These are phyloP conservation scores for Lachnellula willkommii DNA, from an alignment of 2,329 filamentous ascomycete species.

Conservation along the genomic window DNA sequence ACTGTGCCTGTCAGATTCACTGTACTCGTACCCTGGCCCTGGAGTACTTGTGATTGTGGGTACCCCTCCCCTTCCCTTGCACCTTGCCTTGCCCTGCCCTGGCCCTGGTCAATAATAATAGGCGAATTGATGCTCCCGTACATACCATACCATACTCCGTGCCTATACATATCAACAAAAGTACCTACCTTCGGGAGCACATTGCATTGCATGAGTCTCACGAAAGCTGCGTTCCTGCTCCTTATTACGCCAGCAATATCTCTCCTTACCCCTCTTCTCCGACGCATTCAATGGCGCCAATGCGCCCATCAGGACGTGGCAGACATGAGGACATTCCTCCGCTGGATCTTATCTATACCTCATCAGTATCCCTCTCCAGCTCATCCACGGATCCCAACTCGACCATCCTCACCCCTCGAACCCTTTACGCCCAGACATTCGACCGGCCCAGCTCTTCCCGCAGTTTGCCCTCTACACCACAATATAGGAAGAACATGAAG, in stretches of 20 bases:
- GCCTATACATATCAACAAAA: not conserved
- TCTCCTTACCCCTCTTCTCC: not conserved
- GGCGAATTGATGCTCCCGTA: not conserved
- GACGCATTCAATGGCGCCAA: not conserved
- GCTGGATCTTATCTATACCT: conserved; percentile 13
- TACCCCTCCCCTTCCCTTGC: not conserved
- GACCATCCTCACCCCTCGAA: conserved; percentile 19
- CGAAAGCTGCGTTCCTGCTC: not conserved
- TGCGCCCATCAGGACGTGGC: not conserved
- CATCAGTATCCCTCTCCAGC: conserved; percentile 13
- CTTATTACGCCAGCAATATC: not conserved
- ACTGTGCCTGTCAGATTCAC: not conserved
- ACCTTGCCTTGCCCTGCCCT: too few relatives aligned
- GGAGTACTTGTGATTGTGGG: not conserved
- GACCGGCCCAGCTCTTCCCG: conserved; percentile 24
- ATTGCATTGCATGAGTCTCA: not conserved
- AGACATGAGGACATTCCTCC: not conserved
- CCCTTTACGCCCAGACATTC: conserved; percentile 25
- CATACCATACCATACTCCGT: not conserved
- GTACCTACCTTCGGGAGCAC: not conserved
- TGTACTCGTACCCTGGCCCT: not conserved
- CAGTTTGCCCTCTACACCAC: conserved; percentile 14
- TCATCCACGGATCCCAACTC: conserved; percentile 17
- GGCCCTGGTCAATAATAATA: not conserved
- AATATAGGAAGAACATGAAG: conserved; percentile 29